These are phyloP conservation scores for Apiospora koreana DNA, from an alignment of 2,329 filamentous ascomycete genomes.

Conservation along the genomic window DNA sequence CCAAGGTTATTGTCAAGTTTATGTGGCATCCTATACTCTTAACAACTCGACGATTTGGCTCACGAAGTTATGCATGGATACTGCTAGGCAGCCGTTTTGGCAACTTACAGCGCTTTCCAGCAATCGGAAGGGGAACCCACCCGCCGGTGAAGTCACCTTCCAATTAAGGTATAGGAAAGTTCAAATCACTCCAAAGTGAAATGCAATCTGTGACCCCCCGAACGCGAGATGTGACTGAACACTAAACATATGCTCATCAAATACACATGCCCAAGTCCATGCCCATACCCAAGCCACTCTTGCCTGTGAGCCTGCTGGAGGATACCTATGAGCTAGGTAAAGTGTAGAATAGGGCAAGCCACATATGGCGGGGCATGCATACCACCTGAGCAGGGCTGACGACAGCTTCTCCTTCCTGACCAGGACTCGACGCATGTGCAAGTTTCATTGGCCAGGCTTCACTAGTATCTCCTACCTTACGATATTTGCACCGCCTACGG, in stretches of 20 bases:
- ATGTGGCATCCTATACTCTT: background rate
- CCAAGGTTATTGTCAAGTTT: background rate
- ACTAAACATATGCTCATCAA: background rate
- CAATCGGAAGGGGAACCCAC: background rate
- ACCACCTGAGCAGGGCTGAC: background rate
- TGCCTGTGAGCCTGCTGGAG: background rate
- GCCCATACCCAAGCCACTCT: background rate
- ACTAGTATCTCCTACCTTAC: background rate
- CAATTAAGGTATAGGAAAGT: background rate
- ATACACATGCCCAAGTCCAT: background rate
- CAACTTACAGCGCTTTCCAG: background rate
- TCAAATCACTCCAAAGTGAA: no score
- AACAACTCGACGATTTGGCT: background rate
- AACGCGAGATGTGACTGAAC: background rate
- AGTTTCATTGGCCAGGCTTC: background rate
- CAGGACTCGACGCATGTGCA: background rate
- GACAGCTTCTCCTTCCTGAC: background rate
- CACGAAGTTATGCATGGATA: background rate
- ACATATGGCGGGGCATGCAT: background rate
- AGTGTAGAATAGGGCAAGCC: background rate
- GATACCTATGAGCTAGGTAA: background rate
- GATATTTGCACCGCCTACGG: background rate
- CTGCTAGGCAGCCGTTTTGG: background rate
- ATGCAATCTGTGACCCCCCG: background rate
- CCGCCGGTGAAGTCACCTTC: background rate